Base-by-base conservation (phyloP, 1,139 yeast genomes). In the Entelexis sorbosivorans region DNA sequence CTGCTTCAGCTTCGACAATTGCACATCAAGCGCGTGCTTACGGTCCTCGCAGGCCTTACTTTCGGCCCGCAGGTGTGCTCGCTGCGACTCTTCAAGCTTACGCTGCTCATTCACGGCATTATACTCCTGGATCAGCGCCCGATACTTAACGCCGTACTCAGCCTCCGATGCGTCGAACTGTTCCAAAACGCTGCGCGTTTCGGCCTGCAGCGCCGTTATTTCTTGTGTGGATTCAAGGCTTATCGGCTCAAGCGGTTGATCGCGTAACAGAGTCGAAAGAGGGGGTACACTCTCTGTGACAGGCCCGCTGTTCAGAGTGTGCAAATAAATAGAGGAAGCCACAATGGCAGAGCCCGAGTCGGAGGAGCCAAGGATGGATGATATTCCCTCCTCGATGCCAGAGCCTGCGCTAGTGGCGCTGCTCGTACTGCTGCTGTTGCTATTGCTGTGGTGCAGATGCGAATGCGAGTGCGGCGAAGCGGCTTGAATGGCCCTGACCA, bases 21-120 rank as follows among this genome's bases (percentile, higher is more conserved):
- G 66, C 14, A 65, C 59, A 44, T 71, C 73, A 19, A 70, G 59
- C 19, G 61, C 60, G n/a, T 72, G 66, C 46, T 66, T 66, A 8
- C 67, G 60, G 45, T 68, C 71, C 53, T 78, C 82, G 20, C 77
- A 61, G 36, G 70, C 63, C 54, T 75, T 75, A 39, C 71, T 71
- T 56, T 77, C 82, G 6, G 73, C 68, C 47, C 75, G 68, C 45
- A 75, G 63, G 52, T 72, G 71, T 13, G 73, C 65, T 42, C 80
- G 67, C 51, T 69, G 72, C n/a, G 66, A 65, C 58, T 77, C 82
- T 50, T 76, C 80, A 16, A 68, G 63, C 53, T 68, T 72, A 56
- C 75, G 71, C 33, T 74, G 68, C 39, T 72, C 73, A 43, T 69
- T 66, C 14, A 75, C 66, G 26, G 68, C 68, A 28, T 71, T 71